Percentiles rank a stretch among this genome's conserved stretches.
These are phyloP conservation scores for Apiotrichum gamsii DNA, from an alignment of 1,284 basidiomycete genomes.

Conservation along the genomic window DNA sequence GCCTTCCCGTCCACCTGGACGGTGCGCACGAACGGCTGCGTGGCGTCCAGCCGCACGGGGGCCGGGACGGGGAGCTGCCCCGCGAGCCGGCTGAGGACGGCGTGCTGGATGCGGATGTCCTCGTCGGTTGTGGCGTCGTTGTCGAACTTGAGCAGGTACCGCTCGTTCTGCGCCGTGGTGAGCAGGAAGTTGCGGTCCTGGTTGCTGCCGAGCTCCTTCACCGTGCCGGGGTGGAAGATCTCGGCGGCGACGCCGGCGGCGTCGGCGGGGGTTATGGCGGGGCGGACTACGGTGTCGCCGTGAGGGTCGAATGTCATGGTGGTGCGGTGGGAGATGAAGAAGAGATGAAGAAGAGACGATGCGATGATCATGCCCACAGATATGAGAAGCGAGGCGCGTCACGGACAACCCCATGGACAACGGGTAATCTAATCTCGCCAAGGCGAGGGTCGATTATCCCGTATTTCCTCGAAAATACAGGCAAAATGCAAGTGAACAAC, in stretches of 20 bases:
- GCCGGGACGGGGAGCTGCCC: background rate
- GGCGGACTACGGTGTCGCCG: slow-evolving; percentile 6
- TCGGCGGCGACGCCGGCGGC: slow-evolving; percentile 1
- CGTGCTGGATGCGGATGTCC: slow-evolving; percentile 12
- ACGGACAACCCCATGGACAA: too few relatives aligned
- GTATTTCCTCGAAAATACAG: too few relatives aligned
- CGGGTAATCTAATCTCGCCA: too few relatives aligned
- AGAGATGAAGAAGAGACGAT: background rate
- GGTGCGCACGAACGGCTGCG: background rate
- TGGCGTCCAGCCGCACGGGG: background rate
- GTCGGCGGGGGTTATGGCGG: background rate
- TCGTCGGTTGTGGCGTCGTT: slow-evolving; percentile 3
- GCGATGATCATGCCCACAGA: too few relatives aligned
- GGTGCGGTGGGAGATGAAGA: background rate
- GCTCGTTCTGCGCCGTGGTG: background rate
- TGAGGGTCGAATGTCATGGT: slow-evolving; percentile 7
- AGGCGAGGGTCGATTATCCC: too few relatives aligned
- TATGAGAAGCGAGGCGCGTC: too few relatives aligned
- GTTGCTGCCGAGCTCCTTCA: slow-evolving; percentile 12
- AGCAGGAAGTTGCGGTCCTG: slow-evolving; percentile 13
- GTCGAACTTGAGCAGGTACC: slow-evolving; percentile 15
- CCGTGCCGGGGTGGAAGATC: background rate
- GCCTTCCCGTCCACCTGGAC: background rate
- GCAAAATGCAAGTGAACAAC: too few relatives aligned
- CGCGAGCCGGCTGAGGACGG: background rate